phyloP scores from a whole-genome alignment of 2,329 filamentous ascomycete genomes.

The Colletotrichum lupini region DNA sequence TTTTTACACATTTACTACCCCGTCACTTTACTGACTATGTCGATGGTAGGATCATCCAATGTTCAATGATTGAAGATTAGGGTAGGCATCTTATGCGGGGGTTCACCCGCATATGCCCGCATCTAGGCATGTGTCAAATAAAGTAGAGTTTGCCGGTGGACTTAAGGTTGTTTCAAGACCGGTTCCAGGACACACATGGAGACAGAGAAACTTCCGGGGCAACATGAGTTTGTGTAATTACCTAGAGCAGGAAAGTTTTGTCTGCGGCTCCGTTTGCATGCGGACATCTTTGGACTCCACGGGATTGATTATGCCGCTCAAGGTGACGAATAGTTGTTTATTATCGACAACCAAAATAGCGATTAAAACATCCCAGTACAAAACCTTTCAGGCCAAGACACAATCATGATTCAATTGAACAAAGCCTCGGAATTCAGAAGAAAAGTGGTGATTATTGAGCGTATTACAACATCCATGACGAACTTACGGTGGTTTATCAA shows the following conservation, averaged over 20 bases:
- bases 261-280: not conserved
- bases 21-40: not conserved
- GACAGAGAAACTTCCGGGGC: not conserved
- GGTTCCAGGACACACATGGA: not conserved
- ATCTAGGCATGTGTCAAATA: not conserved
- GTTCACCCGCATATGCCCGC: not conserved
- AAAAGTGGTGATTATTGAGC: not conserved
- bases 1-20: not conserved
- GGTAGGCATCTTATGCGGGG: not conserved
- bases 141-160: not conserved
- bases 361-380: not conserved
- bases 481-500: not conserved
- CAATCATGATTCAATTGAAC: not conserved
- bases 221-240: too few relatives aligned
- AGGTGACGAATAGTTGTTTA: too few relatives aligned
- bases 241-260: not conserved
- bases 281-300: not conserved
- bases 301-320: not conserved
- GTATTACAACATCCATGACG: not conserved
- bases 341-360: not conserved
- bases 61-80: not conserved
- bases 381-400: not conserved
- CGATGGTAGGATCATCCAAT: slow-evolving; percentile 4
- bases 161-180: slow-evolving; percentile 1
- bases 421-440: not conserved